Conservation (phyloP, 441 rosid species). For the Capsella rubella region DNA sequence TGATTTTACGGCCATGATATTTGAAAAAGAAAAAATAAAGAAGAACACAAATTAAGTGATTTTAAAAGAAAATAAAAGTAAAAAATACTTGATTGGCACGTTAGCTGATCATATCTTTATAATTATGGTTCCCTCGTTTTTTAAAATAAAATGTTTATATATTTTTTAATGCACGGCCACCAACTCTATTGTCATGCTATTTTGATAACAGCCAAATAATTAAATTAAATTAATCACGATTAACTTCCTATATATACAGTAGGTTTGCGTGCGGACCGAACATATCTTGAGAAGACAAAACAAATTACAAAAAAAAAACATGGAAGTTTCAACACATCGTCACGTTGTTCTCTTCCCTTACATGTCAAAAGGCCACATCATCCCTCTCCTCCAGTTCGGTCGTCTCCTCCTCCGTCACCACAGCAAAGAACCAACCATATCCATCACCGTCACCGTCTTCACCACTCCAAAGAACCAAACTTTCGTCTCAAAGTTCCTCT, state of each 20-base stretch:
- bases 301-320: background rate
- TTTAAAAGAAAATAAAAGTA: no score
- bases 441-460: constrained; percentile 60
- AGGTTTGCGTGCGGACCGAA: background rate
- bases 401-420: constrained; percentile 64
- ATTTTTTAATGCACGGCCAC: no score
- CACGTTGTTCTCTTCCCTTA: constrained; percentile 77
- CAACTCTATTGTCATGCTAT: no score
- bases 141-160: no score
- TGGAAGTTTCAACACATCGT: background rate
- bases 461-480: constrained; percentile 69
- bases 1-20: no score
- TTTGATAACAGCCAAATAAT: no score
- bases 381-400: constrained; percentile 72
- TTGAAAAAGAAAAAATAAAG: no score
- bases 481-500: constrained; percentile 56
- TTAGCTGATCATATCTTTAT: no score
- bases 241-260: background rate
- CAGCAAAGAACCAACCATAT: constrained; percentile 14
- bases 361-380: constrained; percentile 83
- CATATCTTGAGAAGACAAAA: background rate
- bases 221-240: no score
- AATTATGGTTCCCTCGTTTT: no score
- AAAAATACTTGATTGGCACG: no score
- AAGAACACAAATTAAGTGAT: no score